Evolutionary conservation across 2,329 filamentous ascomycete species (phyloP), one percentile per base, ranked within the genome.

Genomic region (Aspergillus ruber): DNA sequence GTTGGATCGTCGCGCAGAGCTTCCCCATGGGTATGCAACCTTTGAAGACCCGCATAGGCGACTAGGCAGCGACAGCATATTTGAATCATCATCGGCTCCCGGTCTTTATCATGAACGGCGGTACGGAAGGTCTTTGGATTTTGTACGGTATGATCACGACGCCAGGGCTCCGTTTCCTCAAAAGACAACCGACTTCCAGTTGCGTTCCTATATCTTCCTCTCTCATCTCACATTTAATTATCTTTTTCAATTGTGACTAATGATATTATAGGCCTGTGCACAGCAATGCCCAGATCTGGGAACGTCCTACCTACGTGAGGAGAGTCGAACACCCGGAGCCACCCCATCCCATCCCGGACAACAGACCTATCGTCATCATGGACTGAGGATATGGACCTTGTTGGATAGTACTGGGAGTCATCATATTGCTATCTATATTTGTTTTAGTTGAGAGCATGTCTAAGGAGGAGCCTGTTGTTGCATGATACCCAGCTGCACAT

Each of bases 351-450:
- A 42, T 59, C 17, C 47, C 55, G 12, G 56, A 58, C 20, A 56
- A 54, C 41, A 53, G 58, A 43, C 49, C 50, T 18, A 36, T 63
- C 38, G 48, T 66, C 7, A 58, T 63, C 50, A 56, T 64, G 44
- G 64, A 66, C 55, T 66, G 47, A 55, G 10, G 23, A 33, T 27
- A 32, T 5, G 8, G 27, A 25, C 6, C n/a, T 42, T 27, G 33
- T 45, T 17, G n/a, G n/a, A 36, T 7, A 36, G n/a, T 17, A 36
- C 17, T n/a, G 33, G n/a, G 33, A 6, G 33, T 36, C 17, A 6
- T 39, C 17, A 39, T 39, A 39, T 39, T 20, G 15, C 18, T 39
- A 36, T 36, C 33, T 39, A 23, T 7, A 13, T 18, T 23, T 29
- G 32, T 42, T 45, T 43, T n/a, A 18, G 25, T 44, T 55, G 49